These are phyloP conservation scores for Hypocrella siamensis DNA, from an alignment of 2,329 filamentous ascomycete genomes.

Conservation along the genomic window DNA sequence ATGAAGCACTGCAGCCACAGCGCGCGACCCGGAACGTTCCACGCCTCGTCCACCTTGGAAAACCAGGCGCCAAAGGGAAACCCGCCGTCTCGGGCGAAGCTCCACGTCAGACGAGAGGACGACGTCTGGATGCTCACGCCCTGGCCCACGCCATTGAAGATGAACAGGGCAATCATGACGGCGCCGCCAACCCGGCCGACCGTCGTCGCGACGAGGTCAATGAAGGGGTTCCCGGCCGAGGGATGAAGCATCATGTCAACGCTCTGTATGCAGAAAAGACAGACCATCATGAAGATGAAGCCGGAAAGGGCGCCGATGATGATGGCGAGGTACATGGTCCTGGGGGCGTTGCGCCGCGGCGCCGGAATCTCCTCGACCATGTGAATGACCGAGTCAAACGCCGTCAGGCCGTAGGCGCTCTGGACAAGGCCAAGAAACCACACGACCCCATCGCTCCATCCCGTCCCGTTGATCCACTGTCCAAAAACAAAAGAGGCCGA, in stretches of 20 bases:
- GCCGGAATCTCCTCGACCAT: conserved; percentile 41
- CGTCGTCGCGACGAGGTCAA: conserved; percentile 26
- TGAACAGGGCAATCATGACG: conserved; percentile 33
- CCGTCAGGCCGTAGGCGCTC: conserved; percentile 37
- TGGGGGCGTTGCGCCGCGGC: conserved; percentile 32
- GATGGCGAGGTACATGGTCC: conserved; percentile 36
- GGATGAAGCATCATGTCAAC: conserved; percentile 24
- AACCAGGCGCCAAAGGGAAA: conserved; percentile 29
- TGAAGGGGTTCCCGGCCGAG: conserved; percentile 27
- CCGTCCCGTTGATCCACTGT: conserved; percentile 25
- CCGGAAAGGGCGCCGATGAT: conserved; percentile 30
- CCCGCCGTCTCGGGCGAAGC: conserved; percentile 37
- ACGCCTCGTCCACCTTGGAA: conserved; percentile 23
- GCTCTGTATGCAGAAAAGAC: conserved; percentile 33
- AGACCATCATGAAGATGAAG: conserved; percentile 35
- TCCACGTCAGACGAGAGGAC: conserved; percentile 35
- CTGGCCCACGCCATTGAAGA: conserved; percentile 38
- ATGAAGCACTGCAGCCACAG: conserved; percentile 34
- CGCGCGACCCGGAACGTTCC: conserved; percentile 35
- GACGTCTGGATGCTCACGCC: conserved; percentile 35
- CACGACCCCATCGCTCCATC: conserved; percentile 39
- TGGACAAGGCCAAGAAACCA: conserved; percentile 43
- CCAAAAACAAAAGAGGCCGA: conserved; percentile 35
- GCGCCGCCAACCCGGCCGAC: conserved; percentile 22
- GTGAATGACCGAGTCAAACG: conserved; percentile 43